phyloP scores from a whole-genome alignment of 2,329 filamentous ascomycete species.

The Cytospora mali region DNA sequence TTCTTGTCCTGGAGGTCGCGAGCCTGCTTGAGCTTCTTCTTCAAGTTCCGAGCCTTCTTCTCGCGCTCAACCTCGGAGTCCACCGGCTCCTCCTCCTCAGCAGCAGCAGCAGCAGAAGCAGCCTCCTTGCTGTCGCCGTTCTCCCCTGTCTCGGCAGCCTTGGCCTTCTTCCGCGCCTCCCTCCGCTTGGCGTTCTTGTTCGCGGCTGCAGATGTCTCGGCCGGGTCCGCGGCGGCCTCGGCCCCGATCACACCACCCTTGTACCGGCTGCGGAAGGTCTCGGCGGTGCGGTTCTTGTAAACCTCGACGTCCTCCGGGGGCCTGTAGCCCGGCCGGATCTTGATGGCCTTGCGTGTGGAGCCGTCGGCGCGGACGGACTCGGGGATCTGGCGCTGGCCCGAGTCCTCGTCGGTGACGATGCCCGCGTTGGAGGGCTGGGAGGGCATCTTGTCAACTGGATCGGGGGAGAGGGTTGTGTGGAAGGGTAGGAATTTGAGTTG shows the following conservation, averaged over 20 bases:
- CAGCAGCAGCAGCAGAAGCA: slow-evolving; percentile 46
- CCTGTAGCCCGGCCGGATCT: slow-evolving; percentile 88
- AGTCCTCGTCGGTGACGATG: slow-evolving; percentile 74
- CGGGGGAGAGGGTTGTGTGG: slow-evolving; percentile 24
- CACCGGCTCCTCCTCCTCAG: slow-evolving; percentile 32
- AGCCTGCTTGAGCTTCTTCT: slow-evolving; percentile 94
- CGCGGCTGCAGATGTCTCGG: slow-evolving; percentile 51
- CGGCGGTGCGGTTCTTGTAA: slow-evolving; percentile 90
- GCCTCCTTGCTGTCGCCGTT: slow-evolving; percentile 56
- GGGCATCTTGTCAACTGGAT: slow-evolving; percentile 46
- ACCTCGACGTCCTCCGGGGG: slow-evolving; percentile 95
- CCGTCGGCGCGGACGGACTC: slow-evolving; percentile 85
- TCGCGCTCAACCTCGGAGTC: slow-evolving; percentile 80
- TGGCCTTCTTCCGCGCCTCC: slow-evolving; percentile 59
- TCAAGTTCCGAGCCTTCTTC: slow-evolving; percentile 88
- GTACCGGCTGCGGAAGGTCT: slow-evolving; percentile 74
- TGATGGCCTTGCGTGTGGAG: slow-evolving; percentile 90
- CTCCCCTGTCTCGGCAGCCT: slow-evolving; percentile 51
- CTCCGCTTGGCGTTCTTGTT: slow-evolving; percentile 86
- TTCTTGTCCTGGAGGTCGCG: slow-evolving; percentile 90
- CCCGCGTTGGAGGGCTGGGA: slow-evolving; percentile 63
- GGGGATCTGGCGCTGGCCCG: slow-evolving; percentile 86
- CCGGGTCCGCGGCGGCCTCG: slow-evolving; percentile 42
- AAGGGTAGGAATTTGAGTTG: slow-evolving; percentile 4
- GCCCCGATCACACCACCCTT: slow-evolving; percentile 28